Evolutionary conservation across 2,329 filamentous ascomycete species (phyloP).

Genomic region (Colletotrichum noveboracense): DNA sequence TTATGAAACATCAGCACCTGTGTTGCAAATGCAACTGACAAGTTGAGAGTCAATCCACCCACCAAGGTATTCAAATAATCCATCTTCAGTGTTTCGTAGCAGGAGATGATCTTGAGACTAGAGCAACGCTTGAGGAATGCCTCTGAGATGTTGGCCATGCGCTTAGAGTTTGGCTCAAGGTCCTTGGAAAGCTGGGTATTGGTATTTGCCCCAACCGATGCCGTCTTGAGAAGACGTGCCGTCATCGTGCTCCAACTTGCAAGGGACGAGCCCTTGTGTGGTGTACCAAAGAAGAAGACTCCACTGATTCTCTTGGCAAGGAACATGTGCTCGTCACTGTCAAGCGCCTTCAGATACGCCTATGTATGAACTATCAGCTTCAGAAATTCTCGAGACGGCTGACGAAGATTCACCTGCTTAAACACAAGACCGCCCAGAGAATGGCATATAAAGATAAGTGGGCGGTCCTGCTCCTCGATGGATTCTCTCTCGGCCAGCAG

Average conservation of each 20-base stretch:
- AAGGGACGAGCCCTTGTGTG: background rate
- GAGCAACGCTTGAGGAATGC: background rate
- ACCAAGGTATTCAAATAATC: background rate
- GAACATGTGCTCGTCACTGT: background rate
- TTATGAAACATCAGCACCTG: background rate
- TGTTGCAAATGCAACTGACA: background rate
- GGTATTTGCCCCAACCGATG: background rate
- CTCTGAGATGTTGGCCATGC: background rate
- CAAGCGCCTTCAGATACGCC: background rate
- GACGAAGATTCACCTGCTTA: background rate
- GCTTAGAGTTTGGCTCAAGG: background rate
- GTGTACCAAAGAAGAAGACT: constrained; percentile 29
- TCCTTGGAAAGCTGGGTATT: background rate
- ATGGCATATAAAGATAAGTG: background rate
- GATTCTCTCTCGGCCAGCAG: background rate
- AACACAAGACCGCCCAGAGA: background rate
- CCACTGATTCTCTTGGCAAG: background rate
- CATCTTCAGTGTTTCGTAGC: constrained; percentile 30
- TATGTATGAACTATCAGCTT: background rate
- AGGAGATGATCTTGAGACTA: constrained; percentile 27
- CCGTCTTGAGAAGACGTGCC: background rate
- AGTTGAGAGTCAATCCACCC: background rate
- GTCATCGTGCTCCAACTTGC: background rate
- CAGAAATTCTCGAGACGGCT: too few relatives aligned
- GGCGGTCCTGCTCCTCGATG: background rate